Percentiles rank a stretch among this genome's conserved stretches.
These are phyloP conservation scores for Rosa multiflora DNA, from an alignment of 306 rosid genomes.

Conservation along the genomic window DNA sequence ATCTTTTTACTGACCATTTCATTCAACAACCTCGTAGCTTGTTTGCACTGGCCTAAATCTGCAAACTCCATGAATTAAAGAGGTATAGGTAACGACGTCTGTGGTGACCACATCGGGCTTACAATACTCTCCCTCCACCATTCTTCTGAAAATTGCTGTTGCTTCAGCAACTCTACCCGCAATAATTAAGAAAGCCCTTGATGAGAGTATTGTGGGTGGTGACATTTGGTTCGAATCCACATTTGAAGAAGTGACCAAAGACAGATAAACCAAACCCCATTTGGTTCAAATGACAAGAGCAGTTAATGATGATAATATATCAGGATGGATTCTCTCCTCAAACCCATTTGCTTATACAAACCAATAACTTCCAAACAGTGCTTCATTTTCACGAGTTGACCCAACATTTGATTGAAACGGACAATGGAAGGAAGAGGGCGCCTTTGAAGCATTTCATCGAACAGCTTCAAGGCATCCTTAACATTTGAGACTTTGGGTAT, in stretches of 20 bases:
- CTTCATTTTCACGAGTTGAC: slow-evolving; percentile 25
- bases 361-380: slow-evolving; percentile 18
- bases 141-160: background rate
- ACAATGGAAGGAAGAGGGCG: slow-evolving; percentile 20
- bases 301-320: no score
- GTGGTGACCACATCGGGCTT: slow-evolving; percentile 9
- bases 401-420: slow-evolving; percentile 30
- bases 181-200: slow-evolving; percentile 24
- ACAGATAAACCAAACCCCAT: slow-evolving; percentile 11
- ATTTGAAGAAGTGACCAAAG: slow-evolving; percentile 25
- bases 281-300: slow-evolving; percentile 24
- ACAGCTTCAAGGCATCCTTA: slow-evolving; percentile 26
- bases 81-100: background rate
- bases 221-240: slow-evolving; percentile 14
- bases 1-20: background rate
- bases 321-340: no score
- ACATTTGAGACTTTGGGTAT: background rate
- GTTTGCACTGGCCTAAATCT: background rate
- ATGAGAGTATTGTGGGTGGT: slow-evolving; percentile 18
- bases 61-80: background rate
- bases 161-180: no score
- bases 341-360: slow-evolving; percentile 7
- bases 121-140: slow-evolving; percentile 10
- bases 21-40: background rate
- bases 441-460: slow-evolving; percentile 27